phyloP scores from a whole-genome alignment of 805 yeast genomes.

The Kodamaea kaohsiungensis region DNA sequence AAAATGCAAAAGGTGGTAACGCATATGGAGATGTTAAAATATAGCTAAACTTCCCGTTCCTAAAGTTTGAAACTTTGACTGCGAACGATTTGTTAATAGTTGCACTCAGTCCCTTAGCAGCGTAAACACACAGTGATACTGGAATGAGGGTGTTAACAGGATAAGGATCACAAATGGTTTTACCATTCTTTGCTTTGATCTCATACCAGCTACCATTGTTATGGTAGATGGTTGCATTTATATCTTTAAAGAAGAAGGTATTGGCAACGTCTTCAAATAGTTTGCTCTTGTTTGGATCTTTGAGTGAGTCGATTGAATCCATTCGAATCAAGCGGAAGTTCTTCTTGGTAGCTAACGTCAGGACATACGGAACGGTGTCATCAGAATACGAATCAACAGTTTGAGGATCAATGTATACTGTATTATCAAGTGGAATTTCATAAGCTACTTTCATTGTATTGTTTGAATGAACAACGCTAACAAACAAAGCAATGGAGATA shows the following conservation, averaged over 20 bases:
- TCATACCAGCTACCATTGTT: conserved; percentile 1
- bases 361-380: neutral
- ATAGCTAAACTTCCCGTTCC: neutral
- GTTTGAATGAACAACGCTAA: neutral
- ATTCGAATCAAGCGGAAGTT: neutral
- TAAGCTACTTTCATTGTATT: neutral
- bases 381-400: neutral
- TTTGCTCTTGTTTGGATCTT: neutral
- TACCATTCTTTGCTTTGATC: neutral
- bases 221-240: conserved; percentile 3
- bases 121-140: conserved; percentile 11
- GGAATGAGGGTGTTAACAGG: conserved; percentile 5
- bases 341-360: neutral
- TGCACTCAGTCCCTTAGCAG: conserved; percentile 1
- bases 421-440: neutral
- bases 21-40: neutral
- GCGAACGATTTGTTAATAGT: conserved; percentile 1
- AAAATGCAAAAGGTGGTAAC: neutral
- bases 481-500: neutral
- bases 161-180: neutral
- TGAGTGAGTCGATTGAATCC: conserved; percentile 2
- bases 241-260: conserved; percentile 3
- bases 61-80: neutral
- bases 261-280: conserved; percentile 4
- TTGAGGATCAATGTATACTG: neutral